These are phyloP conservation scores for Sicyos edulis DNA, from an alignment of 306 rosid genomes.

Conservation along the genomic window DNA sequence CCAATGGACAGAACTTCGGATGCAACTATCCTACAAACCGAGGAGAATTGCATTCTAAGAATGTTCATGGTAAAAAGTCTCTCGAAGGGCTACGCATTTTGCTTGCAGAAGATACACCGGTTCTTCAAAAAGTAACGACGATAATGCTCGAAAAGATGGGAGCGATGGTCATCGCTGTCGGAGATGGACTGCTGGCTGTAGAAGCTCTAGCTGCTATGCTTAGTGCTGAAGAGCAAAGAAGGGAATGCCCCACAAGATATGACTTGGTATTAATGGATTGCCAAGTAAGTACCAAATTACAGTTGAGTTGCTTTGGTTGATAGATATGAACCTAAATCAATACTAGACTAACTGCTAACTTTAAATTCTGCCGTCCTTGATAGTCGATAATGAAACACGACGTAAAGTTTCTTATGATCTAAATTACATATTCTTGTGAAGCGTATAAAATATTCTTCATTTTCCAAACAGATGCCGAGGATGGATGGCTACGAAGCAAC, in stretches of 20 bases:
- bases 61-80: slow-evolving; percentile 42
- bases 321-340: background rate
- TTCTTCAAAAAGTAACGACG: slow-evolving; percentile 87
- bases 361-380: background rate
- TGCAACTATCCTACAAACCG: slow-evolving; percentile 21
- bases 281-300: slow-evolving; percentile 52
- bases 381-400: background rate
- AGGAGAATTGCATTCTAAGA: slow-evolving; percentile 34
- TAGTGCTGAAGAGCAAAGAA: slow-evolving; percentile 37
- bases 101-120: slow-evolving; percentile 95
- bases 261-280: slow-evolving; percentile 97
- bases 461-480: slow-evolving; percentile 79
- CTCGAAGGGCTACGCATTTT: slow-evolving; percentile 79
- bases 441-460: background rate
- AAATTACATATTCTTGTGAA: background rate
- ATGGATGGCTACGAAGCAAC: slow-evolving; percentile 99
- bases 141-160: slow-evolving; percentile 99
- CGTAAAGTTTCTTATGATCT: background rate
- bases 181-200: slow-evolving; percentile 90
- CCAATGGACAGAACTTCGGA: slow-evolving; percentile 27
- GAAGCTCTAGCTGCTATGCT: slow-evolving; percentile 58
- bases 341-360: background rate
- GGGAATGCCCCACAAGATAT: slow-evolving; percentile 39
- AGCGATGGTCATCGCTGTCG: slow-evolving; percentile 73
- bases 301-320: background rate